These are phyloP conservation scores for Trichothecium sympodiale DNA, from an alignment of 2,329 filamentous ascomycete genomes.

Conservation along the genomic window DNA sequence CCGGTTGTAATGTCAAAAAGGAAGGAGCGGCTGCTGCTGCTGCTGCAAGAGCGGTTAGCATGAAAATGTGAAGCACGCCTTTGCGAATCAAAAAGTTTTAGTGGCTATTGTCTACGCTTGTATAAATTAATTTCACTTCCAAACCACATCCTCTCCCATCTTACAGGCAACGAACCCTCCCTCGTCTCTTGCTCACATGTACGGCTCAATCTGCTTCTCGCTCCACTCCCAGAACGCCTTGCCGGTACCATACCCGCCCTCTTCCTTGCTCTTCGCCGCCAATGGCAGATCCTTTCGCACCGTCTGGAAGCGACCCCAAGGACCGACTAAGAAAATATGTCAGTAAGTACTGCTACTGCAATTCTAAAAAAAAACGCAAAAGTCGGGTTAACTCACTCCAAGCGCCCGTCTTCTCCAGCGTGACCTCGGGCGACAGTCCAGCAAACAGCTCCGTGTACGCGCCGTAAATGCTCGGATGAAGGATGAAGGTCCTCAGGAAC, in stretches of 20 bases:
- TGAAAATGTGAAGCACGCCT: too few relatives aligned
- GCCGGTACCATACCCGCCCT: constrained; percentile 25
- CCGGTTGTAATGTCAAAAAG: too few relatives aligned
- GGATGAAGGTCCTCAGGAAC: constrained; percentile 7
- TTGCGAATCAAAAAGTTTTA: too few relatives aligned
- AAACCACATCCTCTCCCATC: too few relatives aligned
- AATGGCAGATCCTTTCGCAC: constrained; percentile 20
- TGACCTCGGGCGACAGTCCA: constrained; percentile 29
- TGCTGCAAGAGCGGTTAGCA: too few relatives aligned
- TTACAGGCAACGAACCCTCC: too few relatives aligned
- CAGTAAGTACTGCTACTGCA: constrained; percentile 5
- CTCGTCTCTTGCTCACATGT: constrained; percentile 4
- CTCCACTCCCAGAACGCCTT: constrained; percentile 30
- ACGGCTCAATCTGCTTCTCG: constrained; percentile 22
- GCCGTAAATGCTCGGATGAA: constrained; percentile 21
- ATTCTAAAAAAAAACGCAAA: background rate
- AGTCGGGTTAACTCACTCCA: constrained; percentile 13
- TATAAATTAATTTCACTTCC: too few relatives aligned
- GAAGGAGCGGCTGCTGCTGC: too few relatives aligned
- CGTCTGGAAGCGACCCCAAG: constrained; percentile 22
- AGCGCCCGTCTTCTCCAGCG: constrained; percentile 20
- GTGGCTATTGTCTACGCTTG: too few relatives aligned
- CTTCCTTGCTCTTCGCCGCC: constrained; percentile 18
- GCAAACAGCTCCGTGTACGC: constrained; percentile 39
- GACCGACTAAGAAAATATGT: constrained; percentile 11